These are phyloP conservation scores for Paecilomyces fulvus DNA, from an alignment of 2,329 filamentous ascomycete species.

Conservation along the genomic window DNA sequence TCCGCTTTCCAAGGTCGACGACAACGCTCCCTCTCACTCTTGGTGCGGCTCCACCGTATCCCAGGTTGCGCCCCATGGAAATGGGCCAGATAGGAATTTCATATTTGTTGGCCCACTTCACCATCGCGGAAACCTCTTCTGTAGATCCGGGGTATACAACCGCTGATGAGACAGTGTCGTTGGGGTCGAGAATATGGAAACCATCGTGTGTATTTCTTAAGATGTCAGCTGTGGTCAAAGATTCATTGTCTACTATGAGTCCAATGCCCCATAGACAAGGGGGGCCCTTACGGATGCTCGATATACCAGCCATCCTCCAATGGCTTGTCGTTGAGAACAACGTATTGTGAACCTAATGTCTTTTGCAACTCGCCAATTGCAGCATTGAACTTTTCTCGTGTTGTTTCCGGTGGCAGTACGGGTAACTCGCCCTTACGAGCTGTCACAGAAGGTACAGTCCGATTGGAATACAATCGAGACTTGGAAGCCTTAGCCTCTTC, in stretches of 20 bases:
- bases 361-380: constrained; percentile 11
- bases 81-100: constrained; percentile 25
- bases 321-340: constrained; percentile 13
- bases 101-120: constrained; percentile 25
- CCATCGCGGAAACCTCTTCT: constrained; percentile 24
- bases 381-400: constrained; percentile 7
- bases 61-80: constrained; percentile 38
- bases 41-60: constrained; percentile 43
- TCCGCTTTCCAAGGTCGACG: constrained; percentile 31
- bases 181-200: constrained; percentile 35
- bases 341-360: constrained; percentile 9
- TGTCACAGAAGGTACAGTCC: constrained; percentile 6
- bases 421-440: constrained; percentile 3
- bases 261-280: background rate
- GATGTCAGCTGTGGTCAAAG: background rate
- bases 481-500: constrained; percentile 11
- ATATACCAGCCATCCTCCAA: constrained; percentile 28
- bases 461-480: constrained; percentile 10
- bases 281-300: constrained; percentile 23
- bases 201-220: constrained; percentile 35
- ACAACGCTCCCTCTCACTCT: constrained; percentile 36
- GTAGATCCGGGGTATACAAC: constrained; percentile 34
- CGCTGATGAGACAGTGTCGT: constrained; percentile 37
- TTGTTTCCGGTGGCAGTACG: constrained; percentile 12
- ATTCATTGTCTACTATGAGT: too few species aligned